Conservation (phyloP, 2,329 filamentous ascomycete species). For the Hymenoscyphus scutula region DNA sequence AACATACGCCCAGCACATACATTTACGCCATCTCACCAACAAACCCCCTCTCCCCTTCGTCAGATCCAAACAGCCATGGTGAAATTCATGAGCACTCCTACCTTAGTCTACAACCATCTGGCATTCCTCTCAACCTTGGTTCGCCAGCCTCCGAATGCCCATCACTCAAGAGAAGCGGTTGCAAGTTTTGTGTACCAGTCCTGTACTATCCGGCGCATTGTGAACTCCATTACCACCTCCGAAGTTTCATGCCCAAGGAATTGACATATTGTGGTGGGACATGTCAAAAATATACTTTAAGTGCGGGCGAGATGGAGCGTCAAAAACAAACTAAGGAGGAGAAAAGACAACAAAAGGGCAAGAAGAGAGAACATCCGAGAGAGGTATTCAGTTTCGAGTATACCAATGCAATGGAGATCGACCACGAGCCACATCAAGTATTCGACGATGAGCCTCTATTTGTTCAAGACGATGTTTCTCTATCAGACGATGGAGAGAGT, state of each 20-base stretch:
- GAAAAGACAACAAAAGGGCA: neutral
- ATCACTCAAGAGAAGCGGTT: constrained; percentile 15
- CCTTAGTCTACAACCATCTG: neutral
- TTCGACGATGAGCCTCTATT: neutral
- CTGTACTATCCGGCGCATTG: constrained; percentile 31
- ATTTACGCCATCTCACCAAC: constrained; percentile 19
- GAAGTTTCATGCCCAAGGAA: neutral
- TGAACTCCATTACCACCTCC: constrained; percentile 29
- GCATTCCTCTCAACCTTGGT: constrained; percentile 15
- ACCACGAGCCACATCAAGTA: neutral
- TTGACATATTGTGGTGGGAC: neutral
- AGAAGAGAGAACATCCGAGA: neutral
- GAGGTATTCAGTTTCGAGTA: neutral
- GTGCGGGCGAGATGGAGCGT: neutral
- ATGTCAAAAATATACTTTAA: neutral
- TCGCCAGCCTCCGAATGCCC: constrained; percentile 21
- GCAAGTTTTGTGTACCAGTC: constrained; percentile 28
- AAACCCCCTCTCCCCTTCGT: constrained; percentile 11
- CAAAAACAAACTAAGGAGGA: neutral
- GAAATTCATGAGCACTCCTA: neutral
- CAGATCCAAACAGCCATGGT: neutral
- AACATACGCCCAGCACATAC: constrained; percentile 19
- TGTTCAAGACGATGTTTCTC: neutral
- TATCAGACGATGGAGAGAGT: neutral
- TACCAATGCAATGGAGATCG: neutral